A percentile compares a stretch with the other conserved stretches of the same genome.
These are phyloP conservation scores for Monosporozyma servazzii DNA, from an alignment of 805 yeast species.

Conservation along the genomic window DNA sequence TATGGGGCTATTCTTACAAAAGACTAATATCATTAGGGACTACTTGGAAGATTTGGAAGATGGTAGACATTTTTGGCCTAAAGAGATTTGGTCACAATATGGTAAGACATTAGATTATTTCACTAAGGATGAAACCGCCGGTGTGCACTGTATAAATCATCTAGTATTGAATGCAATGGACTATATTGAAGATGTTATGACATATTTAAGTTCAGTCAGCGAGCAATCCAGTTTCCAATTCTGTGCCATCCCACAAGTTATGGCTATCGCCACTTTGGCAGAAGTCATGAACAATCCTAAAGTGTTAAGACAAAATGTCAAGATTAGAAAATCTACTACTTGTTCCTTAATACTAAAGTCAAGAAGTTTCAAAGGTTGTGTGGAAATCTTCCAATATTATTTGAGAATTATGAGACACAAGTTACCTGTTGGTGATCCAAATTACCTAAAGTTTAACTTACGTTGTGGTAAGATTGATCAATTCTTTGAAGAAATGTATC, in stretches of 20 bases:
- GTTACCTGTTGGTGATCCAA: conserved; percentile 74
- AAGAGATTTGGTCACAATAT: conserved; percentile 83
- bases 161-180: conserved; percentile 68
- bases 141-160: conserved; percentile 70
- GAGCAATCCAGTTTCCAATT: conserved; percentile 83
- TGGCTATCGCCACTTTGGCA: conserved; percentile 95
- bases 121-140: conserved; percentile 41
- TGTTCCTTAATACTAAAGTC: conserved; percentile 65
- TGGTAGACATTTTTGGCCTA: conserved; percentile 93
- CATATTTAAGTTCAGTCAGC: conserved; percentile 61
- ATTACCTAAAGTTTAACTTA: conserved; percentile 73
- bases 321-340: conserved; percentile 85
- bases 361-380: conserved; percentile 66
- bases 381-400: conserved; percentile 66
- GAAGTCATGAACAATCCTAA: conserved; percentile 71
- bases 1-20: conserved; percentile 93
- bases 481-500: conserved; percentile 70
- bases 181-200: conserved; percentile 69
- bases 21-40: conserved; percentile 93
- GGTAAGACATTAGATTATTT: conserved; percentile 54
- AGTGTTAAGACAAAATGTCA: conserved; percentile 64
- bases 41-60: conserved; percentile 85
- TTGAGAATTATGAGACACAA: conserved; percentile 68
- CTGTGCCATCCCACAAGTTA: conserved; percentile 97
- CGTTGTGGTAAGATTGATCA: conserved; percentile 85